Percentiles rank a stretch among this genome's conserved stretches.
These are phyloP conservation scores for Backusella westeae DNA, from an alignment of 192 early-diverging fungal species.

Conservation along the genomic window DNA sequence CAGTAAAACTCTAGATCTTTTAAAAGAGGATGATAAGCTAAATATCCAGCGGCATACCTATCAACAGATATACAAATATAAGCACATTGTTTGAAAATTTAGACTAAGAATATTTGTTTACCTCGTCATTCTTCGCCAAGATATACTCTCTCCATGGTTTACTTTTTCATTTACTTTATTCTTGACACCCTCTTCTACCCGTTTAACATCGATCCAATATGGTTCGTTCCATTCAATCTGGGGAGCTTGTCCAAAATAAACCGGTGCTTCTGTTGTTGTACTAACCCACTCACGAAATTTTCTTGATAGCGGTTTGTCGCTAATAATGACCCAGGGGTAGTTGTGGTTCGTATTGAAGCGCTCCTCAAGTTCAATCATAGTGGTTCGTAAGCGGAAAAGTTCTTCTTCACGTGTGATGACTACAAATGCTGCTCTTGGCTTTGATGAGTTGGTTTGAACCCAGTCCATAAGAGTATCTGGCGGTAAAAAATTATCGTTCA, in stretches of 20 bases:
- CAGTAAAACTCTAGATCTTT: constrained; percentile 76
- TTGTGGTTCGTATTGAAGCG: constrained; percentile 72
- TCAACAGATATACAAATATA: background rate
- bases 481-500: background rate
- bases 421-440: constrained; percentile 65
- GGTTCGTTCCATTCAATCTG: constrained; percentile 63
- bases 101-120: background rate
- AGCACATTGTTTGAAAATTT: background rate
- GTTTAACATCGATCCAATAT: constrained; percentile 54
- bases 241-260: constrained; percentile 49
- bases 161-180: constrained; percentile 47
- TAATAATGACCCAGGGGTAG: constrained; percentile 87
- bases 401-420: constrained; percentile 71
- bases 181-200: constrained; percentile 41
- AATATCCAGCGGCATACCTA: constrained; percentile 67
- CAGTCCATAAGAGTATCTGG: constrained; percentile 9
- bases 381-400: constrained; percentile 49
- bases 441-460: background rate
- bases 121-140: constrained; percentile 45
- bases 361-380: constrained; percentile 68
- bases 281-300: constrained; percentile 57
- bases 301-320: constrained; percentile 65
- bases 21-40: constrained; percentile 70
- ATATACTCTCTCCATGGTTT: constrained; percentile 55
- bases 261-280: constrained; percentile 45